Conservation (phyloP, 2,329 filamentous ascomycete genomes). For the Didymella sp. region DNA sequence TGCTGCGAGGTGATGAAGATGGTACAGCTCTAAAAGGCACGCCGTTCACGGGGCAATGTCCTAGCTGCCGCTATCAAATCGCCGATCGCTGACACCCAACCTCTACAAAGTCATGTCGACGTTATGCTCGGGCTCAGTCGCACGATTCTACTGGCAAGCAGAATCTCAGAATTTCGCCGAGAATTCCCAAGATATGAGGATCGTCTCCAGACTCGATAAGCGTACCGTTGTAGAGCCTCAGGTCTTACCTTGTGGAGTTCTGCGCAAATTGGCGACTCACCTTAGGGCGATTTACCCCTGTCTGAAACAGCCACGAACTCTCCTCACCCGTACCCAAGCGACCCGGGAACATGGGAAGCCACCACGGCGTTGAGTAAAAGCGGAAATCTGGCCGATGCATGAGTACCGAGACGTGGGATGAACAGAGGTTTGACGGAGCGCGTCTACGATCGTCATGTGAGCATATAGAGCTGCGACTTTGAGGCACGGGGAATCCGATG, state of each 20-base stretch:
- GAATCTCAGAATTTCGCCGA: background rate
- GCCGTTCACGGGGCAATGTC: constrained; percentile 15
- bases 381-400: constrained; percentile 24
- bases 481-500: constrained; percentile 8
- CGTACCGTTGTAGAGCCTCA: background rate
- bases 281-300: constrained; percentile 3
- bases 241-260: constrained; percentile 5
- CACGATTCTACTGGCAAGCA: background rate
- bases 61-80: constrained; percentile 18
- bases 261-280: constrained; percentile 4
- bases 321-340: constrained; percentile 2
- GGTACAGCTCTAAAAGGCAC: constrained; percentile 6
- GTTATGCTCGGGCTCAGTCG: background rate
- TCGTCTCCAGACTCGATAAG: constrained; percentile 14
- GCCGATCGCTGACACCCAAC: constrained; percentile 12
- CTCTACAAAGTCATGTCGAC: background rate
- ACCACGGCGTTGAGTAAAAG: constrained; percentile 18
- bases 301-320: constrained; percentile 17
- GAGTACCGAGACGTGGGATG: constrained; percentile 25
- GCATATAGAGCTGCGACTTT: constrained; percentile 3
- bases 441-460: constrained; percentile 20
- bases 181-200: constrained; percentile 6
- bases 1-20: constrained; percentile 5
- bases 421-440: constrained; percentile 3
- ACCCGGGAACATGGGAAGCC: constrained; percentile 24